Evolutionary conservation across 192 early-diverging fungal species (phyloP).

Genomic region (Coemansia sp.): DNA sequence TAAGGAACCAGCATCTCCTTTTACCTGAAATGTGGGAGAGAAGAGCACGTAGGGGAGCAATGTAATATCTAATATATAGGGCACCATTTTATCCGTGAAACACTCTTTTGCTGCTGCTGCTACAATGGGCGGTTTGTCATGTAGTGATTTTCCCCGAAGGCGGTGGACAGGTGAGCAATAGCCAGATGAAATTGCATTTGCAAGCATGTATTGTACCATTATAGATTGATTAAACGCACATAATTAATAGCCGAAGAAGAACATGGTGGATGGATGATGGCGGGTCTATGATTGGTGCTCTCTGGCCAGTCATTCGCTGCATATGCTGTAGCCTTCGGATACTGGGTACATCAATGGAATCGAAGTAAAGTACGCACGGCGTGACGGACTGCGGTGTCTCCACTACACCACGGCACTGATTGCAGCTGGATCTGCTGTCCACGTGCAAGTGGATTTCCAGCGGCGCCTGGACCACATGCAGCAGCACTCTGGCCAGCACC

Average conservation of each 20-base stretch:
- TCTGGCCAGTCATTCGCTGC: no score
- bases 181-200: background rate
- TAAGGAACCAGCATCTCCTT: no score
- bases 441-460: constrained; percentile 59
- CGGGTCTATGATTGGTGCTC: no score
- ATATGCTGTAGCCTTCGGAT: constrained; percentile 51
- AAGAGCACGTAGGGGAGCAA: no score
- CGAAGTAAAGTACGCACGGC: constrained; percentile 55
- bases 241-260: no score
- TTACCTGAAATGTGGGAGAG: no score
- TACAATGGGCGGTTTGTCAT: no score
- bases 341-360: constrained; percentile 56
- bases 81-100: background rate
- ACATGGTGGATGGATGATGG: no score
- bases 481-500: constrained; percentile 69
- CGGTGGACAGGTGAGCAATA: constrained; percentile 57
- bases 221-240: no score
- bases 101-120: no score
- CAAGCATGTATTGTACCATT: background rate
- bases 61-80: background rate
- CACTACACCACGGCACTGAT: constrained; percentile 56
- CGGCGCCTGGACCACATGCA: constrained; percentile 71
- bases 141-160: constrained; percentile 74
- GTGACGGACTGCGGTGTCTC: constrained; percentile 58
- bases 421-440: constrained; percentile 47